A percentile compares a stretch with the other conserved stretches of the same genome.
Evolutionary conservation across 2,329 filamentous ascomycete species (phyloP).

Genomic region (Pyrenochaeta sp.): DNA sequence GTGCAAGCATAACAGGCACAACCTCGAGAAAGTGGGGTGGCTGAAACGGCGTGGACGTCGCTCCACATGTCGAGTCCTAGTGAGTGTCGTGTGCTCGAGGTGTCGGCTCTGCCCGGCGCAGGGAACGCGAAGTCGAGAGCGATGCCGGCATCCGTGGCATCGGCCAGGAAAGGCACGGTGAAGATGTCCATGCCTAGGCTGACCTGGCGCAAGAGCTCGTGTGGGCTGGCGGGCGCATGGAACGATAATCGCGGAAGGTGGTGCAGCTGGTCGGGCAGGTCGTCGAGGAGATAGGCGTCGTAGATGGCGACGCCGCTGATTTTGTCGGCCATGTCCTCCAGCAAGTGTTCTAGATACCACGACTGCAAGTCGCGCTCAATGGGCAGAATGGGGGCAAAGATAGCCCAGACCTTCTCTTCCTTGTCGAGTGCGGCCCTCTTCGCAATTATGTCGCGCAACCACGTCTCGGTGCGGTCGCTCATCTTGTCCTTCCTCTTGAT

Average conservation of each 20-base stretch:
- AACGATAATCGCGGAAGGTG: constrained; percentile 78
- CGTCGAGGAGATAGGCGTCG: constrained; percentile 72
- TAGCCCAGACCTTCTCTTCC: constrained; percentile 39
- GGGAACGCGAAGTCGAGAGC: constrained; percentile 83
- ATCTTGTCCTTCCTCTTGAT: constrained; percentile 82
- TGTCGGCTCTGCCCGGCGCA: constrained; percentile 29
- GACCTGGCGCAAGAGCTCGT: constrained; percentile 79
- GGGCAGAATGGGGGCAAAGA: constrained; percentile 75
- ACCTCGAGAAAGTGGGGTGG: constrained; percentile 66
- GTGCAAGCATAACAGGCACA: constrained; percentile 87
- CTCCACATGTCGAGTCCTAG: constrained; percentile 85
- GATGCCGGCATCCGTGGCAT: constrained; percentile 82
- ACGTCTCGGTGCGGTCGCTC: constrained; percentile 84
- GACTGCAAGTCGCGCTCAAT: constrained; percentile 78
- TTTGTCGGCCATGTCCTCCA: constrained; percentile 65
- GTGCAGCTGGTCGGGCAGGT: constrained; percentile 69
- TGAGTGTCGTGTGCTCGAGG: constrained; percentile 27
- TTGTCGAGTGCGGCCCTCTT: constrained; percentile 45
- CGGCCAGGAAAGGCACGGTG: constrained; percentile 77
- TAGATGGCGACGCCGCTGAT: constrained; percentile 78
- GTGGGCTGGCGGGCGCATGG: constrained; percentile 73
- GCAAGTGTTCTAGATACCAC: constrained; percentile 79
- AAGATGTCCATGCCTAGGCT: constrained; percentile 81
- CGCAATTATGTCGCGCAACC: constrained; percentile 74
- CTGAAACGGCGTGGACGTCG: constrained; percentile 64